Evolutionary conservation across 2,329 filamentous ascomycete species (phyloP), one percentile per base, ranked within the genome.

Genomic region (Aureobasidium sp.): DNA sequence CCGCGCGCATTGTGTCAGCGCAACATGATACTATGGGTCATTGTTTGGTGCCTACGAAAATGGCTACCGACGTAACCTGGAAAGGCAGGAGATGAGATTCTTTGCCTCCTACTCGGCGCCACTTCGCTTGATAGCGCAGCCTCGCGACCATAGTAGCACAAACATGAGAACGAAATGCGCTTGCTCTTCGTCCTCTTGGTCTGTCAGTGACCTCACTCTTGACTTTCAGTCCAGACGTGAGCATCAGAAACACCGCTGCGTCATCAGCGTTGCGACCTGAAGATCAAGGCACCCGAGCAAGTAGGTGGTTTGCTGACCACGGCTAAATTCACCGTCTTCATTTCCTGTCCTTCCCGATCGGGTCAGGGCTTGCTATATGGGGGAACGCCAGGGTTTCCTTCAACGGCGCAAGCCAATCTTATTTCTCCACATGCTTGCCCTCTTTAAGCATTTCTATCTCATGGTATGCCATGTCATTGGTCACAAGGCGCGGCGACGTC

Each of bases 351-450:
- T 55, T 41, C 51, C 51, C 3, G 9, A 29, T 32, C 26, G 1
- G 51, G 51, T 41, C 24, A 26, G 26, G 37, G 37, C 37, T 55
- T 29, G 37, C 51, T 43, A 26, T 41, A 41, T 43, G 51, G 7
- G 17, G 51, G 15, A 32, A 55, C 51, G 51, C 26, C 51, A 32
- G 32, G 50, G 50, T 53, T 24, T 17, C 10, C 10, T 10, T 0
- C 50, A 52, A 52, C 50, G 50, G 50, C 50, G 50, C 50, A 52
- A 26, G 37, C 37, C 51, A 55, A 55, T 55, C 37, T 55, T 24
- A 32, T 15, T 5, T 26, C 37, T 26, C 37, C 37, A 55, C 37
- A 55, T 55, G 51, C 37, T 55, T 55, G 26, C 5, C 36, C 27
- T 29, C 17, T 55, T 55, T 24, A 43, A 55, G 51, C 51, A 55